Evolutionary conservation across 108 stramenopile species (phyloP).

Genomic region (Skeletonema potamos): DNA sequence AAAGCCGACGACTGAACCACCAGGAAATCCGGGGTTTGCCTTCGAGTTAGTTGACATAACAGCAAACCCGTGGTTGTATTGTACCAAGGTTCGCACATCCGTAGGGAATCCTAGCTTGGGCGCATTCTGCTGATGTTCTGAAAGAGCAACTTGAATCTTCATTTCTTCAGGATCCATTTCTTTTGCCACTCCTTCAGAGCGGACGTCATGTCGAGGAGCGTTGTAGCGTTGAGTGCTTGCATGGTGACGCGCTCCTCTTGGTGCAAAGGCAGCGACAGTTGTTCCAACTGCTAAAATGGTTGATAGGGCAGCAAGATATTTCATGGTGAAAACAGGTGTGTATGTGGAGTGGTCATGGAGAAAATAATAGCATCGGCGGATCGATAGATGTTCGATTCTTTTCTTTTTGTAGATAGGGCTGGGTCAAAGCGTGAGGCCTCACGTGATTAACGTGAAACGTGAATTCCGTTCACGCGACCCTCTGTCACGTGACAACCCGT

Average conservation of each 20-base stretch:
- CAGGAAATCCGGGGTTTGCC: constrained; percentile 84
- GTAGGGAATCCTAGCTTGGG: constrained; percentile 68
- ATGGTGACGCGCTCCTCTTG: background rate
- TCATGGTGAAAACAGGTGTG: background rate
- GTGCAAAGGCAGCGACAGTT: background rate
- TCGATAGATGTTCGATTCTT: no score
- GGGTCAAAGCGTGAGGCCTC: no score
- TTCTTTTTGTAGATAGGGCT: no score
- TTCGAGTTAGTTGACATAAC: constrained; percentile 86
- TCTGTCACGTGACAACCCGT: no score
- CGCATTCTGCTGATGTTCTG: constrained; percentile 70
- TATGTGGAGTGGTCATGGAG: no score
- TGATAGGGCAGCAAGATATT: background rate
- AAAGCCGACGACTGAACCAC: constrained; percentile 94
- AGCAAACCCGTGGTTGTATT: constrained; percentile 90
- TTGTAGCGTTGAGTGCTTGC: constrained; percentile 10
- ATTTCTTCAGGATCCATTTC: constrained; percentile 62
- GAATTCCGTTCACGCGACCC: no score
- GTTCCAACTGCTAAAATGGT: background rate
- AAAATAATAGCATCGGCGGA: no score
- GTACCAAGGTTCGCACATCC: constrained; percentile 76
- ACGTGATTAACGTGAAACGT: no score
- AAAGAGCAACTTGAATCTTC: constrained; percentile 48
- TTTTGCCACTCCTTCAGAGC: constrained; percentile 16
- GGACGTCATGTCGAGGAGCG: constrained; percentile 51